Percentiles rank a stretch among this genome's conserved stretches.
Evolutionary conservation across 2,329 filamentous ascomycete genomes (phyloP).

Genomic region (Aplosporella prunicola): DNA sequence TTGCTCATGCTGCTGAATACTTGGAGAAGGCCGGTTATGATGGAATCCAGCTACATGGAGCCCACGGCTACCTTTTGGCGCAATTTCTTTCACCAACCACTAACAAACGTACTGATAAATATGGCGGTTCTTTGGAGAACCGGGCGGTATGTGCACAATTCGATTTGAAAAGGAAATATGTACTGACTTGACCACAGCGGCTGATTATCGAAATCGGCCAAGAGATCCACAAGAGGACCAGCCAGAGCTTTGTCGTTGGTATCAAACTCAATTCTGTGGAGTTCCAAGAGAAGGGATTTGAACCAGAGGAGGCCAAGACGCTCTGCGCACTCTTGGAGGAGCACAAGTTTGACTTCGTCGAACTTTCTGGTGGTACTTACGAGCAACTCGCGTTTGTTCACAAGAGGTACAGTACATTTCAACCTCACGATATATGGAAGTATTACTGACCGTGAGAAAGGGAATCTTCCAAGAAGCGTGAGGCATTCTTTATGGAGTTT

Average conservation of each 20-base stretch:
- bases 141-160: conserved; percentile 21
- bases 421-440: neutral
- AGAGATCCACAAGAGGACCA: conserved; percentile 29
- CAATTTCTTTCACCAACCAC: conserved; percentile 36
- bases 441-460: conserved; percentile 19
- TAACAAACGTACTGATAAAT: conserved; percentile 35
- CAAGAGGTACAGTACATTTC: conserved; percentile 12
- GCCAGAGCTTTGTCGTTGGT: conserved; percentile 37
- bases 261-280: conserved; percentile 46
- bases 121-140: conserved; percentile 38
- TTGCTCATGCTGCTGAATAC: conserved; percentile 51
- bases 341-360: conserved; percentile 55
- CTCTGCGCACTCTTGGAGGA: conserved; percentile 47
- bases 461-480: conserved; percentile 48
- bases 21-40: conserved; percentile 52
- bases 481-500: conserved; percentile 62
- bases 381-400: conserved; percentile 21
- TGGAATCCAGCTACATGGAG: conserved; percentile 39
- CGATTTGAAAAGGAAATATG: conserved; percentile 17
- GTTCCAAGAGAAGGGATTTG: conserved; percentile 25
- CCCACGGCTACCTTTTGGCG: conserved; percentile 37
- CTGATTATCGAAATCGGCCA: conserved; percentile 38
- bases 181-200: conserved; percentile 16
- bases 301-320: conserved; percentile 37
- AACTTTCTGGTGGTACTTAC: conserved; percentile 52